Evolutionary conservation across 2,329 filamentous ascomycete genomes (phyloP), one percentile per base, ranked within the genome.

Genomic region (Arthrobotrys megalospora): DNA sequence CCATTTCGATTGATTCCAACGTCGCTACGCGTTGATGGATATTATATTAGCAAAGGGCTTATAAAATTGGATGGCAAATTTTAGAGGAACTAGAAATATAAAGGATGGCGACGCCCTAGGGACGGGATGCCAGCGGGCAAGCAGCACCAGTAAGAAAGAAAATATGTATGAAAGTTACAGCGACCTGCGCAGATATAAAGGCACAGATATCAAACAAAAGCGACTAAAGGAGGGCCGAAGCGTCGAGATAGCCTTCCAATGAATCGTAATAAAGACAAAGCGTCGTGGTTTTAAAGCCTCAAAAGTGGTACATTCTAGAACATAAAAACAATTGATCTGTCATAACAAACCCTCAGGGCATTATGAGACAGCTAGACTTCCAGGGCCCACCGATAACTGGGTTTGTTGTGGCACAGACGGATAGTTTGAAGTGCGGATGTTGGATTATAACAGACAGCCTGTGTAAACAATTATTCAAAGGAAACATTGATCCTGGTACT

Each of bases 1-100:
- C 45, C 75, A 78, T 78, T n/a, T 72, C 64, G 28, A 14, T 21
- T 41, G 41, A 21, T 50, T 24, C 41, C 16, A 6, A 43, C 41
- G 55, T 32, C 10, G 6, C 5, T 7, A 8, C 12, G 4, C 14
- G 1, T 43, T 43, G 7, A 1, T 10, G 7, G 16, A 12, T 24
- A 48, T 48, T 48, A 12, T 24, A 48, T 48, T 48, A 48, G 45
- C 45, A 48, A 48, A 21, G 45, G 1, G 45, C 11, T 14, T 16
- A 5, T 6, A 45, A 6, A 3, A 45, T 45, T 28, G 24, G 24
- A 28, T 28, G 24, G 24, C 24, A 28, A 28, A 28, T 2, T 28
- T 28, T 28, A 5, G 5, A 28, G 5, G 24, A 28, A 28, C 2
- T 28, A 5, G 24, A 28, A 2, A 28, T 28, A 28, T 28, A 2